These are phyloP conservation scores for Malus fusca DNA, from an alignment of 306 rosid species.

Conservation along the genomic window DNA sequence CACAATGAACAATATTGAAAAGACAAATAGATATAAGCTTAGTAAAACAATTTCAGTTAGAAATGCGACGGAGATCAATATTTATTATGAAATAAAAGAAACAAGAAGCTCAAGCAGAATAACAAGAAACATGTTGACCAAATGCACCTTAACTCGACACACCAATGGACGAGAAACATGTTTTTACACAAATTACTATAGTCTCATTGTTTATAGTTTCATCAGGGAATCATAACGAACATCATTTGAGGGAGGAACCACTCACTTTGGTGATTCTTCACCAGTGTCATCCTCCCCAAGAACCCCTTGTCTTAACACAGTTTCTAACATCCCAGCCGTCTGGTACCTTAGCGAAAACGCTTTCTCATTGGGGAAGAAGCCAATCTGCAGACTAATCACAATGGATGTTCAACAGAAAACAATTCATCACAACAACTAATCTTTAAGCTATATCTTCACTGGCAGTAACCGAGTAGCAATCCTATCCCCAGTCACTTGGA, in stretches of 20 bases:
- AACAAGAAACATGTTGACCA: too few relatives aligned
- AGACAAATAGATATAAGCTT: background rate
- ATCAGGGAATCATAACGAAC: background rate
- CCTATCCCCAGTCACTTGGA: constrained; percentile 2
- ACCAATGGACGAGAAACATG: background rate
- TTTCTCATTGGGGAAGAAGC: constrained; percentile 76
- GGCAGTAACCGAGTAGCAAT: background rate
- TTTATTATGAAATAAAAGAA: background rate
- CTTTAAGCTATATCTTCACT: background rate
- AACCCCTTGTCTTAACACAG: constrained; percentile 78
- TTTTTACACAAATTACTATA: background rate
- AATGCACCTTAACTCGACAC: constrained; percentile 8
- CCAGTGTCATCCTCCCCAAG: constrained; percentile 96
- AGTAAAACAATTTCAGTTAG: background rate
- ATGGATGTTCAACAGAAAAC: constrained; percentile 54
- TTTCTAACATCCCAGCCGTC: constrained; percentile 92
- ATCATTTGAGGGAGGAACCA: constrained; percentile 6
- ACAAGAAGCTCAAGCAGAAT: too few relatives aligned
- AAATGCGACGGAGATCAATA: background rate
- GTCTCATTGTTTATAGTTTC: background rate
- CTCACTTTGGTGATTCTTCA: constrained; percentile 87
- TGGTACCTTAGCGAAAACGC: constrained; percentile 93
- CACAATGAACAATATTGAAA: constrained; percentile 13
- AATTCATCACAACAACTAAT: constrained; percentile 22
- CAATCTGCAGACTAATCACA: constrained; percentile 87